These are phyloP conservation scores for Shiraia bambusicola DNA, from an alignment of 2,329 filamentous ascomycete species.

Conservation along the genomic window DNA sequence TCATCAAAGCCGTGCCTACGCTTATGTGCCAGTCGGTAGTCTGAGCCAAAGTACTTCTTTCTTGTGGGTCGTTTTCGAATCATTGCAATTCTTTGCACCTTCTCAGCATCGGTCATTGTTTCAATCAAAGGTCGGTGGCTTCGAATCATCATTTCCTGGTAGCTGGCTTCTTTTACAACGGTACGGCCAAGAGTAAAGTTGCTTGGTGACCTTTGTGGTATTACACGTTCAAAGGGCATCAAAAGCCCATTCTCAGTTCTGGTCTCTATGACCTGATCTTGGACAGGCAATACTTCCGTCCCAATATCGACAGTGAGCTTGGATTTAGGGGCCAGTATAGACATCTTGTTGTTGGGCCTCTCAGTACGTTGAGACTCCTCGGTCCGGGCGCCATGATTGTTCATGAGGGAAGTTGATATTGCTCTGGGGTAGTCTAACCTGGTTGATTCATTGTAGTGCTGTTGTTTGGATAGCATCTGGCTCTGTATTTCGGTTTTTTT, in stretches of 20 bases:
- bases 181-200: neutral
- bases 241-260: neutral
- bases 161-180: conserved; percentile 6
- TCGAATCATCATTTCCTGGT: conserved; percentile 11
- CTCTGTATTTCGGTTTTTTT: too few species aligned
- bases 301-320: too few species aligned
- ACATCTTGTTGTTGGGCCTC: too few species aligned
- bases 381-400: too few species aligned
- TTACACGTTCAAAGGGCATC: conserved; percentile 8
- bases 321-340: too few species aligned
- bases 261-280: too few species aligned
- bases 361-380: too few species aligned
- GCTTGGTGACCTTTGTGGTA: neutral
- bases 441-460: too few species aligned
- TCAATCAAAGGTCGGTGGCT: conserved; percentile 9
- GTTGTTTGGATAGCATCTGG: too few species aligned
- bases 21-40: conserved; percentile 19
- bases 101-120: conserved; percentile 24
- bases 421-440: too few species aligned
- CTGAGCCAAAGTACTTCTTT: conserved; percentile 33
- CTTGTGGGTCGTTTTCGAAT: conserved; percentile 37
- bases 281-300: too few species aligned
- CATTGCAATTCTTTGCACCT: conserved; percentile 21
- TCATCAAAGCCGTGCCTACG: conserved; percentile 12
- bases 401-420: too few species aligned